Conservation (phyloP, 345 rosid genomes). For the Euclidium syriacum region DNA sequence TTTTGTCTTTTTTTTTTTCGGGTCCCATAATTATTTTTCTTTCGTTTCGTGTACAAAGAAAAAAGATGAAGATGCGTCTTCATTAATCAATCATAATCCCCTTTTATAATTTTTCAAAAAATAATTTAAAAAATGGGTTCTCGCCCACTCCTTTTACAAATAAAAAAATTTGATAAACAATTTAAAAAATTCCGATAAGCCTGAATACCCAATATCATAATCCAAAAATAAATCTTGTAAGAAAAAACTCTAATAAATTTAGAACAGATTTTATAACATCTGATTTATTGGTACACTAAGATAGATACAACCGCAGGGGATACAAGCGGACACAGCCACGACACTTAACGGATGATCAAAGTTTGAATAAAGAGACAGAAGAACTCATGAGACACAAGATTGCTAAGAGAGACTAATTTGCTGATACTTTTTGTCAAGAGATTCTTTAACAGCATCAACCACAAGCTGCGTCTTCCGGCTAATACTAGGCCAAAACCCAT, state of each 20-base stretch:
- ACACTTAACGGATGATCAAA: background rate
- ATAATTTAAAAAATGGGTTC: background rate
- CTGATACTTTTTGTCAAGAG: conserved; percentile 20
- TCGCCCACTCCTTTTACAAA: no score
- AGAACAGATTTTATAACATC: no score
- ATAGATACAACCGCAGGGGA: background rate
- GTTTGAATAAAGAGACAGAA: background rate
- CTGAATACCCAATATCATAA: background rate
- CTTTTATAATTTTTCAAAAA: background rate
- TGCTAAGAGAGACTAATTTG: conserved; percentile 22
- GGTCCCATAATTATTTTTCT: background rate
- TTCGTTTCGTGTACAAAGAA: conserved; percentile 16
- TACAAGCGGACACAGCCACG: background rate
- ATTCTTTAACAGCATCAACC: conserved; percentile 29
- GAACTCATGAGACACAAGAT: background rate
- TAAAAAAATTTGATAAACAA: no score
- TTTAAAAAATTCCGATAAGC: background rate
- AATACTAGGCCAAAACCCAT: conserved; percentile 59
- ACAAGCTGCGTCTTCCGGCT: conserved; percentile 31
- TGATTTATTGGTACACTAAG: no score
- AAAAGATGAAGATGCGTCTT: background rate
- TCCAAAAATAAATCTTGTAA: no score
- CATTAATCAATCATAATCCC: conserved; percentile 9
- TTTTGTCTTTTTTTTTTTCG: background rate
- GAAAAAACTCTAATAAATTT: no score